Conservation (phyloP, 2,329 filamentous ascomycete genomes). For the Xylariaceae sp. region DNA sequence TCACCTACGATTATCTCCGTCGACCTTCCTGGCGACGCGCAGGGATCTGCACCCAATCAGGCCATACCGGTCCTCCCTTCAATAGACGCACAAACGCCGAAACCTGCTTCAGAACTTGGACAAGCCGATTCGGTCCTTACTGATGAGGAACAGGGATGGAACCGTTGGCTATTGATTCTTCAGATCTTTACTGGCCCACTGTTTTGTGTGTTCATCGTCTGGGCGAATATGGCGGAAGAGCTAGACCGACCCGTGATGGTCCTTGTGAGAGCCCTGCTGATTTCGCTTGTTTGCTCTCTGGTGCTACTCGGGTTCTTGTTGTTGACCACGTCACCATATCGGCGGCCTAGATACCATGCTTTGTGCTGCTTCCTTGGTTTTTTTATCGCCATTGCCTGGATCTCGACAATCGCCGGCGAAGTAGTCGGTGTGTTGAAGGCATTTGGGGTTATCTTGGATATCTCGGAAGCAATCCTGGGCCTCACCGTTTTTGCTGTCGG, state of each 20-base stretch:
- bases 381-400: constrained; percentile 90
- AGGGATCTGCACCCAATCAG: constrained; percentile 10
- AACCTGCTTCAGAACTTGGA: constrained; percentile 31
- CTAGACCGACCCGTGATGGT: constrained; percentile 52
- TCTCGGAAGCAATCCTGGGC: constrained; percentile 92
- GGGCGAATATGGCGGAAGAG: constrained; percentile 67
- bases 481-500: constrained; percentile 96
- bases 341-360: constrained; percentile 73
- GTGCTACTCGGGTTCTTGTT: constrained; percentile 68
- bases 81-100: constrained; percentile 23
- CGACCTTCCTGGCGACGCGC: constrained; percentile 18
- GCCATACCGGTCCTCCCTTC: constrained; percentile 10
- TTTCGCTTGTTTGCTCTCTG: constrained; percentile 70
- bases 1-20: constrained; percentile 39
- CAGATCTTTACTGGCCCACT: constrained; percentile 87
- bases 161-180: constrained; percentile 83
- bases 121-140: constrained; percentile 30
- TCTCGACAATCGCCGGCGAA: constrained; percentile 91
- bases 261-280: constrained; percentile 61
- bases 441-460: constrained; percentile 86
- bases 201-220: constrained; percentile 78
- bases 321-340: constrained; percentile 66
- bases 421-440: constrained; percentile 95
- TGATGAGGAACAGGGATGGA: constrained; percentile 68
- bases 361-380: constrained; percentile 89